These are phyloP conservation scores for Agapanthus africanus DNA, from an alignment of 106 monocot genomes.

Conservation along the genomic window DNA sequence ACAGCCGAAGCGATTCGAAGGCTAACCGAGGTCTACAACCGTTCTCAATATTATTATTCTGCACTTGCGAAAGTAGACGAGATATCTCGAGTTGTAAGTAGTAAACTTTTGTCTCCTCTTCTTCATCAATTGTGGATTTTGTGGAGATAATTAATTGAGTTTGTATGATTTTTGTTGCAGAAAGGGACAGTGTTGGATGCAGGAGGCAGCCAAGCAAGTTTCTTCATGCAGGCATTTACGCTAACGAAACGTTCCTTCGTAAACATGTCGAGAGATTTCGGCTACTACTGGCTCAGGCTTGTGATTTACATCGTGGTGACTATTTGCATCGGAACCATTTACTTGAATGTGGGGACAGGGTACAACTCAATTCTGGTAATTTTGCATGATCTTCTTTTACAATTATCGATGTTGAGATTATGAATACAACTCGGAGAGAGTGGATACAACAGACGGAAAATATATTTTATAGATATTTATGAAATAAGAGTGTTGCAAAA, in stretches of 20 bases:
- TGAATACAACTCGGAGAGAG: no score
- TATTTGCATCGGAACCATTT: constrained; percentile 71
- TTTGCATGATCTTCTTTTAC: background rate
- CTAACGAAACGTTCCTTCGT: constrained; percentile 59
- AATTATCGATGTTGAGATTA: no score
- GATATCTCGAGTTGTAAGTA: constrained; percentile 53
- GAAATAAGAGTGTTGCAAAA: no score
- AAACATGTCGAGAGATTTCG: constrained; percentile 76
- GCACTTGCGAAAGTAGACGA: constrained; percentile 62
- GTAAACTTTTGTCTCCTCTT: background rate
- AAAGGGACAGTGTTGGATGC: constrained; percentile 80
- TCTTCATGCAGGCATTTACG: constrained; percentile 64
- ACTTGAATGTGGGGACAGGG: constrained; percentile 69
- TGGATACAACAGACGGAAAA: no score
- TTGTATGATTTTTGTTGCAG: constrained; percentile 9
- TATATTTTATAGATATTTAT: no score
- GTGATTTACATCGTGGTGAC: constrained; percentile 68
- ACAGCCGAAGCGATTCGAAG: constrained; percentile 67
- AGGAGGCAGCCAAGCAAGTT: constrained; percentile 84
- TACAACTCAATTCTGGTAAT: constrained; percentile 81
- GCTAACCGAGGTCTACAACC: constrained; percentile 40
- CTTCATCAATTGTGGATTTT: background rate
- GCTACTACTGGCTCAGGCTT: constrained; percentile 78
- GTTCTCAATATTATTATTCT: constrained; percentile 38
- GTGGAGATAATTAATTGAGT: background rate